These are phyloP conservation scores for Geosiphon pyriformis DNA, from an alignment of 192 early-diverging fungal species.

Conservation along the genomic window DNA sequence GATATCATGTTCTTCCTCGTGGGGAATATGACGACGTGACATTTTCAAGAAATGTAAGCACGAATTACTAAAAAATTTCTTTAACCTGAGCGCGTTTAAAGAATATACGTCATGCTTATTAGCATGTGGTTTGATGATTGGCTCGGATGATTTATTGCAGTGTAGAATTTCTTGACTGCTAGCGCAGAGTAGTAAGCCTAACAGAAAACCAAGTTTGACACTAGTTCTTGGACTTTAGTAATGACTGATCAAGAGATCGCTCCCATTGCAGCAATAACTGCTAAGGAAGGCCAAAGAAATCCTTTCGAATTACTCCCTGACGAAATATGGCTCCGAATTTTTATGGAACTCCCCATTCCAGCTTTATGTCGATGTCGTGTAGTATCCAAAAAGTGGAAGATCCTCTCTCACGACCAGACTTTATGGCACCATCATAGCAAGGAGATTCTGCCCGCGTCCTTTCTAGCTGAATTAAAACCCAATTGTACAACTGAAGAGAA, in stretches of 20 bases:
- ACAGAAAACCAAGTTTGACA: no score
- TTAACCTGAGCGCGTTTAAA: no score
- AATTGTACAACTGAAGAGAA: background rate
- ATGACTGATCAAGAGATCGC: background rate
- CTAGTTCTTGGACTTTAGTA: no score
- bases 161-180: no score
- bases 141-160: no score
- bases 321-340: conserved; percentile 8
- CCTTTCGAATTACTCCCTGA: conserved; percentile 11
- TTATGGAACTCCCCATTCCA: background rate
- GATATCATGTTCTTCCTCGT: no score
- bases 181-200: no score
- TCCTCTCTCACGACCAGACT: background rate
- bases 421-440: conserved; percentile 3
- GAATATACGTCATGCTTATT: no score
- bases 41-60: no score
- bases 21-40: no score
- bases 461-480: background rate
- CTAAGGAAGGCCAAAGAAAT: background rate
- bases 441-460: background rate
- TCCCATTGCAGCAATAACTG: background rate
- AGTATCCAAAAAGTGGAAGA: conserved; percentile 14
- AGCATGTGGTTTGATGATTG: no score
- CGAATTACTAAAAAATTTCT: no score
- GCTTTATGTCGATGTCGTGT: conserved; percentile 8